These are phyloP conservation scores for Wickerhamiella parazyma DNA, from an alignment of 805 yeast genomes.

Conservation along the genomic window DNA sequence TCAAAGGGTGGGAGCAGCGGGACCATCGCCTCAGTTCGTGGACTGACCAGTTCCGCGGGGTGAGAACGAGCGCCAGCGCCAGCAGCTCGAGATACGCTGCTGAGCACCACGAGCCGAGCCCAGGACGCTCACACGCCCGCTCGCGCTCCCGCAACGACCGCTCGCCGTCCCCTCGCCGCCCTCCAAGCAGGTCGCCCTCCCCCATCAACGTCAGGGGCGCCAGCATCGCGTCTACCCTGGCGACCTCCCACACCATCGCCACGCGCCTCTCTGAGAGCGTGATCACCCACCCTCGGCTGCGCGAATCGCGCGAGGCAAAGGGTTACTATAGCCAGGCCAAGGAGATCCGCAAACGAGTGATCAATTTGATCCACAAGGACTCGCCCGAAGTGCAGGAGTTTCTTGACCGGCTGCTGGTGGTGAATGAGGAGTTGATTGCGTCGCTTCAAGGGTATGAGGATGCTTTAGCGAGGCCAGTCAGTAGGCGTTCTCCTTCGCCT, in stretches of 20 bases:
- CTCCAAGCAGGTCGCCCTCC: constrained; percentile 10
- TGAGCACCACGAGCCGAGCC: neutral
- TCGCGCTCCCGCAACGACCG: no score
- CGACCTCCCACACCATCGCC: constrained; percentile 49
- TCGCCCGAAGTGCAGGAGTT: constrained; percentile 58
- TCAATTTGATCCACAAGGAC: constrained; percentile 71
- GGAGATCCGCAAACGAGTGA: constrained; percentile 59
- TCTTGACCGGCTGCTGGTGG: constrained; percentile 73
- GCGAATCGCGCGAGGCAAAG: constrained; percentile 48
- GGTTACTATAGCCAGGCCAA: constrained; percentile 55
- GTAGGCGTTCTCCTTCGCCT: neutral
- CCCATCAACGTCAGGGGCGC: constrained; percentile 18
- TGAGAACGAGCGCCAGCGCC: neutral
- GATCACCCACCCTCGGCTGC: constrained; percentile 28
- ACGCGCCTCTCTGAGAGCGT: constrained; percentile 54
- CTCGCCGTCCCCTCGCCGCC: neutral
- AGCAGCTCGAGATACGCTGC: neutral
- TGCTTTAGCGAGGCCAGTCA: constrained; percentile 8
- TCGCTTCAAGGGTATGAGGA: constrained; percentile 60
- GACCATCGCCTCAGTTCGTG: constrained; percentile 11
- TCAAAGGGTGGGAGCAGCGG: constrained; percentile 47
- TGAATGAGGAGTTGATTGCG: constrained; percentile 78
- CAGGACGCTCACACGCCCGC: neutral
- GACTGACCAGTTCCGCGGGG: neutral
- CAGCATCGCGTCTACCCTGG: constrained; percentile 17